These are phyloP conservation scores for Phytophthora podocarpi DNA, from an alignment of 352 stramenopile genomes.

Conservation along the genomic window DNA sequence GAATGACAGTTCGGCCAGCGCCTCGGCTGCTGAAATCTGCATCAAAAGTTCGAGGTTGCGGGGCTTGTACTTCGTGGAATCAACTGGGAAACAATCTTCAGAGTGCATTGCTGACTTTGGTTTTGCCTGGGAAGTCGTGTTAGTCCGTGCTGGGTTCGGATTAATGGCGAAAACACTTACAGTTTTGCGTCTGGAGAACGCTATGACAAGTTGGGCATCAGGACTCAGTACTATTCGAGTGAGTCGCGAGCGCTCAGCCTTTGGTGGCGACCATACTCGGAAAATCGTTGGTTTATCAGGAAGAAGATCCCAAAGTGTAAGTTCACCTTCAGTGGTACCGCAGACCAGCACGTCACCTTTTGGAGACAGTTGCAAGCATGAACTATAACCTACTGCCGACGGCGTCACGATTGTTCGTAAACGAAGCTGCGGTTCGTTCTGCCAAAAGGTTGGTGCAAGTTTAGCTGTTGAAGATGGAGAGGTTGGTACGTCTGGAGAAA, in stretches of 20 bases:
- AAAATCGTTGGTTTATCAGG: conserved; percentile 24
- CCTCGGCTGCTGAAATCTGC: conserved; percentile 22
- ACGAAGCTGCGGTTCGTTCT: conserved; percentile 23
- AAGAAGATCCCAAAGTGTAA: conserved; percentile 41
- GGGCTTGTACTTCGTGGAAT: conserved; percentile 44
- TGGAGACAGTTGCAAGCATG: conserved; percentile 40
- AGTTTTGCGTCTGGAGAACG: conserved; percentile 35
- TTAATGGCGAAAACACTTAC: conserved; percentile 1
- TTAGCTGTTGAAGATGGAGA: background rate
- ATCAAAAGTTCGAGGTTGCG: conserved; percentile 31
- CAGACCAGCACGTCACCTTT: conserved; percentile 31
- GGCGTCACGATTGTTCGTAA: conserved; percentile 27
- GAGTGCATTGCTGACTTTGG: conserved; percentile 28
- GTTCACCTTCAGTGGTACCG: conserved; percentile 40
- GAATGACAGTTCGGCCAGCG: conserved; percentile 27
- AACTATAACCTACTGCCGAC: conserved; percentile 23
- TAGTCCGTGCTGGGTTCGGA: background rate
- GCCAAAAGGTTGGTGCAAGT: conserved; percentile 34
- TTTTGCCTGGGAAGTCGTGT: conserved; percentile 3
- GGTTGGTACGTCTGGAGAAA: background rate
- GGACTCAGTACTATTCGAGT: conserved; percentile 34
- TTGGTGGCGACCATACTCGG: conserved; percentile 26
- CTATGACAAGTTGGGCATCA: conserved; percentile 32
- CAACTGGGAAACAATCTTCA: conserved; percentile 41
- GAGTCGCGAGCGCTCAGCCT: conserved; percentile 32